Evolutionary conservation across 139 green algal genomes (phyloP).

Genomic region (Diplosphaera chodatii): DNA sequence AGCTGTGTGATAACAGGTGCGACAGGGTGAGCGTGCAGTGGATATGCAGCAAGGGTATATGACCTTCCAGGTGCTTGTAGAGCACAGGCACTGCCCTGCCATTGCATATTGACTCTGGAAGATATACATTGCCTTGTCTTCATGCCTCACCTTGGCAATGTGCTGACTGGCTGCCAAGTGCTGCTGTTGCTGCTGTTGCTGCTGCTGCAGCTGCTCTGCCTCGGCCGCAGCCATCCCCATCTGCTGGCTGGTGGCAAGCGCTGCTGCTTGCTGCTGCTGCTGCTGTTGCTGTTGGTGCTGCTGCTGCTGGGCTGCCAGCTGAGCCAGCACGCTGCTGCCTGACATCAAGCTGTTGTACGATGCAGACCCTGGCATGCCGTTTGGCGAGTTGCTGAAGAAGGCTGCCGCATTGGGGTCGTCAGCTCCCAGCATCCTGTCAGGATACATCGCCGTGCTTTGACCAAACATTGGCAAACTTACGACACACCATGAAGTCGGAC

Average conservation of each 20-base stretch:
- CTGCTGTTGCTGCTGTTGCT: neutral
- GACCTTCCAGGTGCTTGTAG: too few species aligned
- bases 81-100: too few species aligned
- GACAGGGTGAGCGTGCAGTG: too few species aligned
- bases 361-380: neutral
- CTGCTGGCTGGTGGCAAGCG: neutral
- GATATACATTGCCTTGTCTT: too few species aligned
- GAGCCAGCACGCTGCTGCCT: neutral
- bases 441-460: too few species aligned
- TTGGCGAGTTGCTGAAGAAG: neutral
- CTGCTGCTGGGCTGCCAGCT: neutral
- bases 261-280: neutral
- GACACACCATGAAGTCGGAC: too few species aligned
- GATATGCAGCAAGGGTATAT: too few species aligned
- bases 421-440: too few species aligned
- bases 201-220: neutral
- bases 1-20: too few species aligned
- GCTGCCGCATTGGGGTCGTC: neutral
- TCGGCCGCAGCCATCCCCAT: neutral
- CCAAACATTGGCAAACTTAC: too few species aligned
- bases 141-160: too few species aligned
- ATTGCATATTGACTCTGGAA: too few species aligned
- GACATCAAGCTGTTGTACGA: neutral
- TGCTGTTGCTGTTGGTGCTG: neutral
- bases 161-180: neutral